Conservation (phyloP, 2,329 filamentous ascomycete genomes). For the Rhinocladiella similis region DNA sequence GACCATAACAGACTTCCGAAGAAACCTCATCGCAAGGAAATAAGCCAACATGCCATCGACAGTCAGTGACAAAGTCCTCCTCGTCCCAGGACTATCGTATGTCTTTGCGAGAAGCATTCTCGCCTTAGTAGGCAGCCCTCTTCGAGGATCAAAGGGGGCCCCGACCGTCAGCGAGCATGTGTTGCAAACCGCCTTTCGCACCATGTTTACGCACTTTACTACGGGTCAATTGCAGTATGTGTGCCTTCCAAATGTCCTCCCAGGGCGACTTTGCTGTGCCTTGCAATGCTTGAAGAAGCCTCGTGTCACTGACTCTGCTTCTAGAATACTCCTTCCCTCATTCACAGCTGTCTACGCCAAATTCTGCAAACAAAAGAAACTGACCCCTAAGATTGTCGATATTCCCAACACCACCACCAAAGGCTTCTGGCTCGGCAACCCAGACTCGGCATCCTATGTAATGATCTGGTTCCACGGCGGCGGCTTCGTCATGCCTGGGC, state of each 20-base stretch:
- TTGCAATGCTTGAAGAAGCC: too few species aligned
- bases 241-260: too few species aligned
- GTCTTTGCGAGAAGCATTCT: slow-evolving; percentile 32
- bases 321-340: slow-evolving; percentile 9
- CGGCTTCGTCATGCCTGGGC: slow-evolving; percentile 20
- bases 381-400: slow-evolving; percentile 12
- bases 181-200: slow-evolving; percentile 31
- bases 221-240: slow-evolving; percentile 20
- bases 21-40: too few species aligned
- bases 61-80: slow-evolving; percentile 37
- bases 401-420: slow-evolving; percentile 15
- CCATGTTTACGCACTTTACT: slow-evolving; percentile 5
- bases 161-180: slow-evolving; percentile 38
- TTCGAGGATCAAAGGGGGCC: slow-evolving; percentile 39
- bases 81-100: slow-evolving; percentile 32
- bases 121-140: slow-evolving; percentile 36
- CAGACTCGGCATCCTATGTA: slow-evolving; percentile 14
- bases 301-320: neutral
- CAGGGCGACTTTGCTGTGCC: too few species aligned
- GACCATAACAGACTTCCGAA: too few species aligned
- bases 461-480: slow-evolving; percentile 25
- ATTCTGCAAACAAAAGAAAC: slow-evolving; percentile 11
- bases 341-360: slow-evolving; percentile 12
- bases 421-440: slow-evolving; percentile 23
- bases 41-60: slow-evolving; percentile 20